These are phyloP conservation scores for Neurospora sp. DNA, from an alignment of 2,329 filamentous ascomycete species.

Conservation along the genomic window DNA sequence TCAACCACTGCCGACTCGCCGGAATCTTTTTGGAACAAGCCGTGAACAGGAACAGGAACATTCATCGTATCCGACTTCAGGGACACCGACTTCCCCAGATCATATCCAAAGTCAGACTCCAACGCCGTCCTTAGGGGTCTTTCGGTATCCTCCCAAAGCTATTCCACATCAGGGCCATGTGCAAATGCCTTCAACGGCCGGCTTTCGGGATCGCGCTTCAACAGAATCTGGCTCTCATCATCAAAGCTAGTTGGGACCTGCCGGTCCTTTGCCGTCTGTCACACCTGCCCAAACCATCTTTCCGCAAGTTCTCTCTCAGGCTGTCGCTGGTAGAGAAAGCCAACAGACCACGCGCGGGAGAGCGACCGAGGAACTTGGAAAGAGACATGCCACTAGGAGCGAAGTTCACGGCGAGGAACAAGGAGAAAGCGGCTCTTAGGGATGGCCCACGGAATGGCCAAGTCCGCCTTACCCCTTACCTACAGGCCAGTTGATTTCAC, in stretches of 20 bases:
- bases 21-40: neutral
- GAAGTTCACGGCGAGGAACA: neutral
- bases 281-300: neutral
- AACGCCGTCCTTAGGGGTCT: neutral
- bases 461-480: neutral
- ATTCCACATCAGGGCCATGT: neutral
- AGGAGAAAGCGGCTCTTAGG: neutral
- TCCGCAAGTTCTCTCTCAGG: neutral
- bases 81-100: neutral
- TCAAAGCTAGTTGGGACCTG: neutral
- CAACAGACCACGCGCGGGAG: neutral
- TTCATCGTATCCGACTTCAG: neutral
- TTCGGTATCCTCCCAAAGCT: neutral
- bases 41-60: neutral
- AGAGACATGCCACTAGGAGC: neutral
- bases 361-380: neutral
- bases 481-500: neutral
- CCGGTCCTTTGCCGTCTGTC: neutral
- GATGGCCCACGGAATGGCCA: neutral
- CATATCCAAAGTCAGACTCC: neutral
- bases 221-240: neutral
- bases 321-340: neutral
- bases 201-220: neutral
- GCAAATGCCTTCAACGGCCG: neutral
- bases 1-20: neutral